Percentiles rank a stretch among this genome's conserved stretches.
These are phyloP conservation scores for Scedosporium boydii DNA, from an alignment of 2,329 filamentous ascomycete genomes.

Conservation along the genomic window DNA sequence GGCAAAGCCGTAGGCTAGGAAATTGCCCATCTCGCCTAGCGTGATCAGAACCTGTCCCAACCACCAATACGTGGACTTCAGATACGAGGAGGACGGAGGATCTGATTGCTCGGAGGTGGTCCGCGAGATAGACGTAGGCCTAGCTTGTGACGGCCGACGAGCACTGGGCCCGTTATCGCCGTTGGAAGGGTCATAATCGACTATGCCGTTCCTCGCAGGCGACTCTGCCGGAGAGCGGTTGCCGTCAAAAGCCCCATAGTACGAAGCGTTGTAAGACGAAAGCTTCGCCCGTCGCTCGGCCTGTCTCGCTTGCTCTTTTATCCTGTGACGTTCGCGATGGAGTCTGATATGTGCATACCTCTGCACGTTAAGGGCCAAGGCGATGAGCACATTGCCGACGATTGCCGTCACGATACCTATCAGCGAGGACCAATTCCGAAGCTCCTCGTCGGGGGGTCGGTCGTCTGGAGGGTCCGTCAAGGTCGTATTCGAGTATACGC, in stretches of 20 bases:
- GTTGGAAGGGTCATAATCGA: background rate
- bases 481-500: constrained; percentile 1
- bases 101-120: constrained; percentile 17
- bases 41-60: constrained; percentile 85
- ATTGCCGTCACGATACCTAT: constrained; percentile 94
- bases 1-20: constrained; percentile 93
- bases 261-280: background rate
- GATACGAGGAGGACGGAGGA: constrained; percentile 55
- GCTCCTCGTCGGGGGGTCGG: constrained; percentile 29
- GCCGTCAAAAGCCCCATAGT: constrained; percentile 1
- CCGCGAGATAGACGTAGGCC: constrained; percentile 14
- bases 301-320: constrained; percentile 43
- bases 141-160: constrained; percentile 1
- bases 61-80: constrained; percentile 96
- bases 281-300: constrained; percentile 34
- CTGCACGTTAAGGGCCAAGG: constrained; percentile 91
- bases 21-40: constrained; percentile 89
- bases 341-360: constrained; percentile 88
- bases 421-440: constrained; percentile 76
- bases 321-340: constrained; percentile 56
- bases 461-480: constrained; percentile 15
- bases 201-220: background rate
- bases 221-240: constrained; percentile 4
- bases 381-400: constrained; percentile 85
- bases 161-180: background rate